A percentile compares a stretch with the other conserved stretches of the same genome.
These are phyloP conservation scores for Cicer arietinum DNA, from an alignment of 306 rosid species.

Conservation along the genomic window DNA sequence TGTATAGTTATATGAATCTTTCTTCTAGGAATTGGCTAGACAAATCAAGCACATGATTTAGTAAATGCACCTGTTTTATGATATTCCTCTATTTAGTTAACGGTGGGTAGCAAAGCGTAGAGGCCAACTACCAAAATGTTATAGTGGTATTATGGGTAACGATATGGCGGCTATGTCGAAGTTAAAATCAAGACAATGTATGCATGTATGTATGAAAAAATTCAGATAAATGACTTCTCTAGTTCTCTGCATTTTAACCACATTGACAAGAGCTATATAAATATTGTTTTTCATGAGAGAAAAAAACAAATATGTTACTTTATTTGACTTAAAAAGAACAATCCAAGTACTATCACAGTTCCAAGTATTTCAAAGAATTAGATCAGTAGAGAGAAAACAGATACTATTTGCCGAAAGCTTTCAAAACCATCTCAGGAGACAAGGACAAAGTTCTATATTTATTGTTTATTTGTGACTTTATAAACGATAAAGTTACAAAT, in stretches of 20 bases:
- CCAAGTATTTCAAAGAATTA: conserved; percentile 6
- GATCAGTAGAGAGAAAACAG: conserved; percentile 8
- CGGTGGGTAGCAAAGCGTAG: too few relatives aligned
- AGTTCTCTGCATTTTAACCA: not conserved
- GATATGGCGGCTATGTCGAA: too few relatives aligned
- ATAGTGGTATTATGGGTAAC: too few relatives aligned
- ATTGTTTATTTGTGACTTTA: too few relatives aligned
- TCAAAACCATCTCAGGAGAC: conserved; percentile 24
- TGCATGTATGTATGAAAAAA: not conserved
- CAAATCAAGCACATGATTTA: conserved; percentile 3
- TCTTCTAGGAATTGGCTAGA: not conserved
- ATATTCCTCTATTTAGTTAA: not conserved
- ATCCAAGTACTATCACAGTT: conserved; percentile 13
- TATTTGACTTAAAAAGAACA: not conserved
- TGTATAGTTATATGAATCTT: not conserved
- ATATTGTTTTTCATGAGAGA: not conserved
- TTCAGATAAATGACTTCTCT: not conserved
- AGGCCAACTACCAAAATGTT: too few relatives aligned
- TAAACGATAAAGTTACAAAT: not conserved
- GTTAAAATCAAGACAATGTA: too few relatives aligned
- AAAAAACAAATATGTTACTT: not conserved
- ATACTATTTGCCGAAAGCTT: conserved; percentile 11
- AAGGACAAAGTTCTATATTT: conserved; percentile 3
- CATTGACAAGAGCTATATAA: not conserved
- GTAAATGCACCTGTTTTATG: not conserved